Base-by-base conservation (phyloP, 208 protist species). In the Leishmania tarentolae region DNA sequence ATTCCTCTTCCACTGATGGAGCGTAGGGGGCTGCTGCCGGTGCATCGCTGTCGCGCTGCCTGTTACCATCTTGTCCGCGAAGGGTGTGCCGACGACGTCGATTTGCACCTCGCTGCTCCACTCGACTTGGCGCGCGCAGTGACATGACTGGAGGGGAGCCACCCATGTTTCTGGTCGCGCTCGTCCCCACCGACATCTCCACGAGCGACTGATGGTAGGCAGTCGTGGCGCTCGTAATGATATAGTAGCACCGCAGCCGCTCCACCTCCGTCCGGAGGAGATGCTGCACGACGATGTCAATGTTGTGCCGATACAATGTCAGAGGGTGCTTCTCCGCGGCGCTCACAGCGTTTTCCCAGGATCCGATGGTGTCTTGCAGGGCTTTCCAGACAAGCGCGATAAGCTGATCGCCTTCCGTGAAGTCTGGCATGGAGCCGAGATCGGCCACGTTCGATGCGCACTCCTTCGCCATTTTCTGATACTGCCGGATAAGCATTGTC, bases 371-470 rank as follows among this genome's bases (percentile, higher is more conserved):
- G 46, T 87, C 80, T 76, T 95, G 93, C 85, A 97, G 82, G 40
- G 91, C 83, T 46, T 86, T 76, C 93, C 93, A 97, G 17, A 97
- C 87, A 31, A 86, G 69, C 66, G 92, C 88, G 50, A 95, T 93
- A 17, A 94, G 85, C 83, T 87, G 78, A 78, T 95, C 85, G 37
- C 84, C 91, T 79, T 97, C 93, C 1, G 84, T 82, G 63, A 93
- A 89, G 86, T 94, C 93, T 15, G 90, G 88, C 47, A 90, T 75
- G 11, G 69, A 71, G 24, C 70, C 77, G 21, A 81, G 53, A 19
- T 81, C 75, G 42, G 83, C 68, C 47, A 80, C 80, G 70, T 82
- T 86, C 21, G 83, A 65, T 6, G 78, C 85, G 79, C 85, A 91
- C 81, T 86, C 84, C 24, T 61, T 84, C 17, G 87, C 88, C 79